Evolutionary conservation across 164 flowering plant genomes (phyloP), one percentile per base, ranked within the genome.

Genomic region (Macadamia tetraphylla): DNA sequence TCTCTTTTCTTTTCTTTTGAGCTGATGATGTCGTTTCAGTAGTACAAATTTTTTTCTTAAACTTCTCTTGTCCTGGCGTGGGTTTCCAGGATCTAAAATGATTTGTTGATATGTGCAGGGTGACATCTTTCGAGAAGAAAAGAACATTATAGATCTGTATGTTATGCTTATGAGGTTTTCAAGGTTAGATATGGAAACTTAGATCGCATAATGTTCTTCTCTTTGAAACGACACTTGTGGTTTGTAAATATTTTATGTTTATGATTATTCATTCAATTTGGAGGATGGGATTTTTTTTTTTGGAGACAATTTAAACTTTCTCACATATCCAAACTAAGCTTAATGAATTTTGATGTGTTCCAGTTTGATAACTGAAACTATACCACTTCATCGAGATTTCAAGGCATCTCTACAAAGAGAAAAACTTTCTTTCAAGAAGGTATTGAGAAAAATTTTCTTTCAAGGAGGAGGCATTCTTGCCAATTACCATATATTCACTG

Each of bases 81-180:
- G 40, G 40, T 35, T 35, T 35, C 40, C 40, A 35, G 40, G 40
- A 2, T 35, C n/a, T 59, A 40, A 43, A 48, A 23, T 62, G 42
- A 60, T 35, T 23, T 58, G 12, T 53, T 35, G 29, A 17, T 30
- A 29, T 70, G 18, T 84, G 76, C 78, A 94, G 98, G 97, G 95
- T 79, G 85, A 81, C 74, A 92, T 94, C 61, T 94, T 86, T 77
- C 94, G 95, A 55, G 83, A 60, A 64, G 98, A 92, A 81, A 82
- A 79, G 73, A 90, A 92, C 78, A 69, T 88, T 11, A 74, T 90
- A 68, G 98, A 94, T 82, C 77, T 92, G 29, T 94, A 92, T 67
- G 73, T 92, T 51, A 87, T 94, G 94, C 90, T 94, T 5, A 75
- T 94, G 57, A 79, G 98, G 62, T 94, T 84, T 85, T 94, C 97